These are phyloP conservation scores for Citrus reticulata DNA, from an alignment of 345 rosid species.

Conservation along the genomic window DNA sequence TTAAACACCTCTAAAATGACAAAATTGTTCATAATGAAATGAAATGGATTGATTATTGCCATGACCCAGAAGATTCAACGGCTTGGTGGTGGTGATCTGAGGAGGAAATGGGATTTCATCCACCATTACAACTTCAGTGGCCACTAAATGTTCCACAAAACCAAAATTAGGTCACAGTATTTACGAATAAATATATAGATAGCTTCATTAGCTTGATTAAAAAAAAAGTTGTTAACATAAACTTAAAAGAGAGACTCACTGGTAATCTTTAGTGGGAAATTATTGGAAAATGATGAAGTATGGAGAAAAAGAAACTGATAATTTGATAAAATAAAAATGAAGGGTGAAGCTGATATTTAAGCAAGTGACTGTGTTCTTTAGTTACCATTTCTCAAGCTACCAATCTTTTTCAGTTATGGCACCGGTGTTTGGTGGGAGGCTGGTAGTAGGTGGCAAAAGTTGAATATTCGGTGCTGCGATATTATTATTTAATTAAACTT, in stretches of 20 bases:
- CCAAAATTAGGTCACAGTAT: neutral
- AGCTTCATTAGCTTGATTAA: neutral
- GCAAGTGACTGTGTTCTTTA: neutral
- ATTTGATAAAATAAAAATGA: neutral
- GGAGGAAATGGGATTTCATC: conserved; percentile 72
- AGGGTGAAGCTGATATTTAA: neutral
- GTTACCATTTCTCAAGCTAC: too few relatives aligned
- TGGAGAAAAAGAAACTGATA: too few relatives aligned
- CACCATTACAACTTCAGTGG: conserved; percentile 62
- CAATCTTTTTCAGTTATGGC: too few relatives aligned
- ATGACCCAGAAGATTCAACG: conserved; percentile 63
- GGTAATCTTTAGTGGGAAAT: neutral
- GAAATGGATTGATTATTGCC: conserved; percentile 29
- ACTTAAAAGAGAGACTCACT: neutral
- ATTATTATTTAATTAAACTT: too few relatives aligned
- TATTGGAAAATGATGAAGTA: neutral
- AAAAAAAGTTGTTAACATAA: neutral
- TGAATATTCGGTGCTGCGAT: too few relatives aligned
- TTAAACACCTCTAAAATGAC: too few relatives aligned
- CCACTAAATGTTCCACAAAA: conserved; percentile 44
- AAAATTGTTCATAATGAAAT: too few relatives aligned
- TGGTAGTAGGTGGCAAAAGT: too few relatives aligned
- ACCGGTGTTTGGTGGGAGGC: neutral
- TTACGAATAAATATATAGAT: too few relatives aligned
- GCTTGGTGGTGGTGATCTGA: conserved; percentile 52